phyloP scores from a whole-genome alignment of 83 land plant species.

The Diphasiastrum complanatum region DNA sequence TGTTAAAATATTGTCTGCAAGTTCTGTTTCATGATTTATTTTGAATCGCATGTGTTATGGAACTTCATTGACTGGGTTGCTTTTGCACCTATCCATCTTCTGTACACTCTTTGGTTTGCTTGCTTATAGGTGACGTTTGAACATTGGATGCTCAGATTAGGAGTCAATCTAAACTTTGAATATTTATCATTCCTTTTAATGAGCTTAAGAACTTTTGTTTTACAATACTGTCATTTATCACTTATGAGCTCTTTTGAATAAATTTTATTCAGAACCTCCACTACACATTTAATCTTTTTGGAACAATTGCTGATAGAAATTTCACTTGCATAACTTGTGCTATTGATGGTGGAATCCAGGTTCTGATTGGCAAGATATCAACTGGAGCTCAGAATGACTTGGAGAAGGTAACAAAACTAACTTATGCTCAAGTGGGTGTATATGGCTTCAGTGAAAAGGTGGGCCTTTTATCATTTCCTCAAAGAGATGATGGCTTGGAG shows the following conservation, averaged over 20 bases:
- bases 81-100: too few species aligned
- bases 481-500: conserved; percentile 33
- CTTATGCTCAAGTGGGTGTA: conserved; percentile 42
- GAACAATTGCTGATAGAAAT: neutral
- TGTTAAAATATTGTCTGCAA: too few species aligned
- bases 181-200: too few species aligned
- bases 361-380: conserved; percentile 34
- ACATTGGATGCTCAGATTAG: too few species aligned
- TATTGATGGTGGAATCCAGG: conserved; percentile 21
- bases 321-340: neutral
- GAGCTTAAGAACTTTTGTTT: too few species aligned
- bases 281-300: neutral
- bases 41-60: too few species aligned
- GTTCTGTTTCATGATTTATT: too few species aligned
- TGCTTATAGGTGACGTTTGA: too few species aligned
- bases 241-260: neutral
- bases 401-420: conserved; percentile 37
- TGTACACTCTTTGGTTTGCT: too few species aligned
- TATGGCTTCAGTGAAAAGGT: conserved; percentile 41
- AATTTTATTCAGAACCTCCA: neutral
- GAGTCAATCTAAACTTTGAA: too few species aligned
- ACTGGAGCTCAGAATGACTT: conserved; percentile 45
- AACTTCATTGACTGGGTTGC: too few species aligned
- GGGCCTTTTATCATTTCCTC: conserved; percentile 46
- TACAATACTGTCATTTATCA: too few species aligned